Evolutionary conservation across 2,329 filamentous ascomycete species (phyloP).

Genomic region (Xylaria sp.): DNA sequence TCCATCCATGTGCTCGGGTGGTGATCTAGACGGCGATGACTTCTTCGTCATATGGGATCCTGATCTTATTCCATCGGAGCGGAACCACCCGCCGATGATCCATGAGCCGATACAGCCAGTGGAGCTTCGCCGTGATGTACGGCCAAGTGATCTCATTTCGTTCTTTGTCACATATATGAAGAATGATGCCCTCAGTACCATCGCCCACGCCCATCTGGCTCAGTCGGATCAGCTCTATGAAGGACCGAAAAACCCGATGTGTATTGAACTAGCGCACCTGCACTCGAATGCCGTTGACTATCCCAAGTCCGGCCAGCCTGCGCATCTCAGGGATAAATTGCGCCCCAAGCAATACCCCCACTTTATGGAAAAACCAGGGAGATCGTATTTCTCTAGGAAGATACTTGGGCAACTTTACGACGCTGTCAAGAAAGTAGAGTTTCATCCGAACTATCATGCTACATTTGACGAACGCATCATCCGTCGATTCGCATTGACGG

Average conservation of each 20-base stretch:
- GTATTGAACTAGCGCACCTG: constrained; percentile 78
- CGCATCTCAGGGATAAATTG: constrained; percentile 71
- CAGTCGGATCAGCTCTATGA: constrained; percentile 71
- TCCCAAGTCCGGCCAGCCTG: constrained; percentile 86
- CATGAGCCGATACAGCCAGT: constrained; percentile 70
- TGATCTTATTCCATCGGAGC: constrained; percentile 69
- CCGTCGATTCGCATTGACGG: constrained; percentile 65
- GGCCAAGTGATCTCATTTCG: constrained; percentile 76
- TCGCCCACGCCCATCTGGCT: constrained; percentile 85
- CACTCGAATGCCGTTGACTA: constrained; percentile 96
- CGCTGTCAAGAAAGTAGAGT: constrained; percentile 73
- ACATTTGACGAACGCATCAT: constrained; percentile 83
- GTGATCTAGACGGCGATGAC: constrained; percentile 95
- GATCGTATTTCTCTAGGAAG: constrained; percentile 73
- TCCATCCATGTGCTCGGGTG: constrained; percentile 94
- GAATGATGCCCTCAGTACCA: constrained; percentile 81
- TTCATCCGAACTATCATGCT: constrained; percentile 76
- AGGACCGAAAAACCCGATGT: constrained; percentile 76
- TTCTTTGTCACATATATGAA: constrained; percentile 97
- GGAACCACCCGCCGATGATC: constrained; percentile 82
- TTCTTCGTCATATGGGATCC: constrained; percentile 94
- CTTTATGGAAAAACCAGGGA: constrained; percentile 79
- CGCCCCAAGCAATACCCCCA: constrained; percentile 79
- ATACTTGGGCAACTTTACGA: constrained; percentile 88
- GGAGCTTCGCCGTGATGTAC: constrained; percentile 70